Evolutionary conservation across 1,139 yeast species (phyloP).

Genomic region (Scheffersomyces parashehatae): DNA sequence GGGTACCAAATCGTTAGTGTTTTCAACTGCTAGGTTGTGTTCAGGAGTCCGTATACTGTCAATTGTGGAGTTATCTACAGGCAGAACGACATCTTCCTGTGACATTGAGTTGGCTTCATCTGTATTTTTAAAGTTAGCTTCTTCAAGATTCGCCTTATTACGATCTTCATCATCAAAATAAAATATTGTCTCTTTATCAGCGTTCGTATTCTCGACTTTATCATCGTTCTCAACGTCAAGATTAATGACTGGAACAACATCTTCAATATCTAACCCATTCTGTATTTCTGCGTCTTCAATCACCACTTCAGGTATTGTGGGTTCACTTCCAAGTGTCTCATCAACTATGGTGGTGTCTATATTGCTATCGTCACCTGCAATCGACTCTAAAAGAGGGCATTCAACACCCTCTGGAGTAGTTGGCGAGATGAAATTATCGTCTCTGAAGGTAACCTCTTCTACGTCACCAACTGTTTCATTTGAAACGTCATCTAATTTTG

Average conservation of each 20-base stretch:
- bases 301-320: background rate
- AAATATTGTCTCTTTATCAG: background rate
- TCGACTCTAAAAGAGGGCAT: background rate
- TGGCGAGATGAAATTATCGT: too few relatives aligned
- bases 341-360: background rate
- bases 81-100: background rate
- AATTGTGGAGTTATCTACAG: background rate
- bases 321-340: slow-evolving; percentile 4
- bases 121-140: background rate
- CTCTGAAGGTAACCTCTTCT: too few relatives aligned
- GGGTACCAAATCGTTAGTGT: too few relatives aligned
- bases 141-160: slow-evolving; percentile 2
- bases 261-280: too few relatives aligned
- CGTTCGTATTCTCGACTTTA: slow-evolving; percentile 10
- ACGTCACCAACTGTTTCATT: too few relatives aligned
- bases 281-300: background rate
- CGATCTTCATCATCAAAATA: slow-evolving; percentile 1
- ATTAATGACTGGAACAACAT: too few relatives aligned
- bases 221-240: background rate
- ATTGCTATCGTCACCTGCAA: background rate
- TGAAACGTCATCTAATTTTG: too few relatives aligned
- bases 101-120: background rate
- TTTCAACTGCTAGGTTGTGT: too few relatives aligned
- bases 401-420: background rate
- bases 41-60: too few relatives aligned